Evolutionary conservation across 352 stramenopile genomes (phyloP), one percentile per base, ranked within the genome.

Genomic region (Globisporangium solare): DNA sequence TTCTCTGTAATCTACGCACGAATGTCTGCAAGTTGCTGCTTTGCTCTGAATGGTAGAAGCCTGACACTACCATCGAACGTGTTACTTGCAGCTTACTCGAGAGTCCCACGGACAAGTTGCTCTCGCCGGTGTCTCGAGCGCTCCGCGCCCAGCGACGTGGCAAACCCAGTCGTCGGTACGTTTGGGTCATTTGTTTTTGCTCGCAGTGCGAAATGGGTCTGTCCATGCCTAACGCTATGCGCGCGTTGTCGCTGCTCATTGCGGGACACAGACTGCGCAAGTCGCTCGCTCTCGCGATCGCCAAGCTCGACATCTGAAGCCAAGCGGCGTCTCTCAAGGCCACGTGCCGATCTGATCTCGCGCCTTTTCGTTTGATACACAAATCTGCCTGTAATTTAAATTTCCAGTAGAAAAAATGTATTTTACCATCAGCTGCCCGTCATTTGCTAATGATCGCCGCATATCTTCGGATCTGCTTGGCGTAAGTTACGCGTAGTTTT

Each of bases 71-170:
- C 56, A 35, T 35, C 27, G 5, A 35, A 35, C 6, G 1, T 27
- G 5, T 27, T 27, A 8, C 7, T 35, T 35, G 27, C 10, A 90
- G 77, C 51, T 54, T 90, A 40, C 60, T 84, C 0, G 71, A 63
- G 12, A 90, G 79, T 41, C 79, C 79, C 1, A 90, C 79, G 7
- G 79, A 90, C 62, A 82, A 73, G 45, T 61, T 88, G 56, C 24
- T 88, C n/a, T 88, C 79, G 14, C 79, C 79, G 11, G 75, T 86
- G 4, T 85, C 71, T 1, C 67, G 66, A 24, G 77, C 77, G 13
- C 52, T 89, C 13, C 67, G 63, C 14, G 63, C 62, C 17, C 66
- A 81, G 32, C 68, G 64, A 40, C 22, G 35, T 8, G 51, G 49
- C 17, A 51, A 46, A 12, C 47, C 53, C 15, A 62, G 41, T 18